phyloP scores from a whole-genome alignment of 768 basidiomycete species.

The Sarcodon sp. region DNA sequence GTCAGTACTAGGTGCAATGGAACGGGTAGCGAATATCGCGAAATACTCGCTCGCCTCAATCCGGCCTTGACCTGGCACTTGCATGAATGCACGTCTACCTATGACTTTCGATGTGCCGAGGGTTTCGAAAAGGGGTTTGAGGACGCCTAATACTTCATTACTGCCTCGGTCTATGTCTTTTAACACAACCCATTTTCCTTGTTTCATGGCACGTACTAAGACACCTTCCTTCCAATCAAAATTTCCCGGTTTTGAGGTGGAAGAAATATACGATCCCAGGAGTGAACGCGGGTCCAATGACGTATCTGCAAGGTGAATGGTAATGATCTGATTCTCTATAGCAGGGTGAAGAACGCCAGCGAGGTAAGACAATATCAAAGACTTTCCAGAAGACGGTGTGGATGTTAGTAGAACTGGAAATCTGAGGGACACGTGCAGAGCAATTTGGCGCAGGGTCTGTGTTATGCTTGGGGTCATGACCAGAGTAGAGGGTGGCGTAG shows the following conservation, averaged over 20 bases:
- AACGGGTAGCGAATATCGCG: constrained; percentile 83
- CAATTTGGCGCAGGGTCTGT: constrained; percentile 46
- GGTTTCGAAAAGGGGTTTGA: constrained; percentile 78
- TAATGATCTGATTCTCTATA: constrained; percentile 56
- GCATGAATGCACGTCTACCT: constrained; percentile 54
- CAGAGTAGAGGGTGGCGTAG: constrained; percentile 22
- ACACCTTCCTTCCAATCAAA: constrained; percentile 98
- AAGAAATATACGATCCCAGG: constrained; percentile 88
- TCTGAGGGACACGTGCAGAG: constrained; percentile 50
- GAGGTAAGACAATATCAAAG: constrained; percentile 66
- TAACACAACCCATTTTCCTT: constrained; percentile 88
- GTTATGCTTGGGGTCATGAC: constrained; percentile 55
- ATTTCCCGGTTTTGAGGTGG: constrained; percentile 65
- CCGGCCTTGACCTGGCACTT: constrained; percentile 61
- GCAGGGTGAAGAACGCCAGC: constrained; percentile 51
- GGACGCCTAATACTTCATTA: constrained; percentile 76
- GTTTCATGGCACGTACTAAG: constrained; percentile 76
- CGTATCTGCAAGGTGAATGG: constrained; percentile 87
- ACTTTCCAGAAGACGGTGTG: constrained; percentile 81
- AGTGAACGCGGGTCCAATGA: constrained; percentile 90
- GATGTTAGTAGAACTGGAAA: constrained; percentile 78
- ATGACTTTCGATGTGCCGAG: constrained; percentile 58
- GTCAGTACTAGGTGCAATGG: constrained; percentile 33
- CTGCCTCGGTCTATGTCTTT: constrained; percentile 89
- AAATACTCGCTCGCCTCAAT: constrained; percentile 74